phyloP scores from a whole-genome alignment of 352 stramenopile genomes.

The Phytophthora lateralis region DNA sequence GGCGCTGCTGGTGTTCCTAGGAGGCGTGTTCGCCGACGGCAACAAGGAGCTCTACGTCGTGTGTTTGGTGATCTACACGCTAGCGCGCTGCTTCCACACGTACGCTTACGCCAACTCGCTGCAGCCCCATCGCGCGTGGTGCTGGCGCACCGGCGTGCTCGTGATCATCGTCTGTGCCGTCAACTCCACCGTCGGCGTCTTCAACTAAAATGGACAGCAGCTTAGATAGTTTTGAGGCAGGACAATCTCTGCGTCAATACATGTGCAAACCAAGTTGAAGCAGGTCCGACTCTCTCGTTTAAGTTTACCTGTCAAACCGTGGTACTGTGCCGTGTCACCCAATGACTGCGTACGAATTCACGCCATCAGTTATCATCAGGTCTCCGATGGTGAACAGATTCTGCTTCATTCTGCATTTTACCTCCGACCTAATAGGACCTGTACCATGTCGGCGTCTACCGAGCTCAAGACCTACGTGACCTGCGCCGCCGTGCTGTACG shows the following conservation, averaged over 20 bases:
- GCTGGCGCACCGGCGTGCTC: conserved; percentile 56
- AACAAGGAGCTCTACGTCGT: conserved; percentile 39
- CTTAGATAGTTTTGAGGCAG: background rate
- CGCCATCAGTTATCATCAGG: conserved; percentile 21
- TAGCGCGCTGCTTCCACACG: conserved; percentile 49
- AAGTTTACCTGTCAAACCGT: conserved; percentile 25
- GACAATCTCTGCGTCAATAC: background rate
- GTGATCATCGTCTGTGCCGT: conserved; percentile 35
- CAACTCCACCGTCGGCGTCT: conserved; percentile 48
- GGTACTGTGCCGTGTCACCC: conserved; percentile 7
- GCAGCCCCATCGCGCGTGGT: conserved; percentile 55
- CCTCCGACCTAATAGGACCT: conserved; percentile 4
- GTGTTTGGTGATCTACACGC: conserved; percentile 41
- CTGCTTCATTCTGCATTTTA: conserved; percentile 16
- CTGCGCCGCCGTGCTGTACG: conserved; percentile 57
- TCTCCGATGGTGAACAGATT: conserved; percentile 2
- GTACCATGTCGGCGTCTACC: conserved; percentile 31
- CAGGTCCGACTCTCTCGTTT: conserved; percentile 16
- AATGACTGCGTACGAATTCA: conserved; percentile 25
- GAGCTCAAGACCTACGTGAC: conserved; percentile 63
- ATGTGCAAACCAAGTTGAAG: background rate
- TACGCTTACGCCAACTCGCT: conserved; percentile 58
- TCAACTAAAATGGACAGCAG: conserved; percentile 21
- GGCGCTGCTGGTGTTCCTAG: conserved; percentile 39
- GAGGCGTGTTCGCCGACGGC: conserved; percentile 30